These are phyloP conservation scores for Blastocystis sp. DNA, from an alignment of 352 stramenopile species.

Conservation along the genomic window DNA sequence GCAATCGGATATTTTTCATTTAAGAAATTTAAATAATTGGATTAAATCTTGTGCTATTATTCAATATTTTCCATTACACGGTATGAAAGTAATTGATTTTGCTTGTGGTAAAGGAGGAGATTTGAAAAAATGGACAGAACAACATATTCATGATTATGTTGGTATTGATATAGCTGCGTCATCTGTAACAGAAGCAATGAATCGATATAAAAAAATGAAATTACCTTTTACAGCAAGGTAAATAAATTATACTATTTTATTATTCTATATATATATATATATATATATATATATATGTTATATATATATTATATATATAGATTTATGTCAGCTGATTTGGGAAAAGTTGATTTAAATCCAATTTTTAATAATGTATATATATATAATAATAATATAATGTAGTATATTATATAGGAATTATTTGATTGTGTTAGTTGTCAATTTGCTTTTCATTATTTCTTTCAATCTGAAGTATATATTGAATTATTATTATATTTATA, in stretches of 20 bases:
- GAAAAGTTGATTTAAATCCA: not conserved
- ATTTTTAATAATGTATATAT: slow-evolving; percentile 5
- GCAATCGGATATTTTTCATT: slow-evolving; percentile 19
- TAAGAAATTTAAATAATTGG: slow-evolving; percentile 30
- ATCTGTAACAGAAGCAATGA: slow-evolving; percentile 16
- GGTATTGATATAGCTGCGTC: slow-evolving; percentile 20
- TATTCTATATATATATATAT: no score
- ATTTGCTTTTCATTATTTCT: slow-evolving; percentile 34
- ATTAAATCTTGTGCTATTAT: slow-evolving; percentile 21
- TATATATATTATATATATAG: not conserved
- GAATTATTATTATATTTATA: not conserved
- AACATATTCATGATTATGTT: slow-evolving; percentile 15
- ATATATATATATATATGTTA: not conserved
- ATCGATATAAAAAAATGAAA: slow-evolving; percentile 6
- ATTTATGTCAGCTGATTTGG: slow-evolving; percentile 12
- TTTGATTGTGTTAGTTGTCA: slow-evolving; percentile 33
- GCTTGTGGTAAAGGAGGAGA: slow-evolving; percentile 34
- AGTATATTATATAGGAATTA: slow-evolving; percentile 3
- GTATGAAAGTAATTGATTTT: slow-evolving; percentile 17
- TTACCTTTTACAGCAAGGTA: no score
- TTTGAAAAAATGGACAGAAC: slow-evolving; percentile 33
- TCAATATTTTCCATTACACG: no score
- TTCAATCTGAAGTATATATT: slow-evolving; percentile 1
- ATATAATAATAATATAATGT: not conserved
- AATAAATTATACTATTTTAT: no score